phyloP scores from a whole-genome alignment of 495 filamentous ascomycete genomes.

The Glutinoglossum americanum region DNA sequence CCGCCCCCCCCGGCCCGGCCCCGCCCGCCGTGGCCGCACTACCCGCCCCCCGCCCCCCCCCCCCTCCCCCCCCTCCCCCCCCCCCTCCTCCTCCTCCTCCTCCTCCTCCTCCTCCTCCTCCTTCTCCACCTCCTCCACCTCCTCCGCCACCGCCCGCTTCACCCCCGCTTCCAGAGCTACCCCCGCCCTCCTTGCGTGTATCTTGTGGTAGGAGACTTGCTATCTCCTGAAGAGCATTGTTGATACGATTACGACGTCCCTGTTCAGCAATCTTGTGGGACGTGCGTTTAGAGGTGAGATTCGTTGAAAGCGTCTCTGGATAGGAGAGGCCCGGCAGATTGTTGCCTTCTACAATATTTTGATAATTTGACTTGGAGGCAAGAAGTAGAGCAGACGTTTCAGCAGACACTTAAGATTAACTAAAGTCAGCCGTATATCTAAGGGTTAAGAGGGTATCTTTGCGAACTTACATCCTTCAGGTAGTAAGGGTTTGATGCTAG shows the following conservation, averaged over 20 bases:
- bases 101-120: too few relatives aligned
- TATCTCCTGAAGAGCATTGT: conserved; percentile 81
- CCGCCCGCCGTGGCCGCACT: too few relatives aligned
- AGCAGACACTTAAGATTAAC: conserved; percentile 18
- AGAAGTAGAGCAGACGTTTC: conserved; percentile 68
- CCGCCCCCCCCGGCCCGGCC: too few relatives aligned
- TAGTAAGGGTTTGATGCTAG: conserved; percentile 77
- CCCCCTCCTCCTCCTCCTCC: too few relatives aligned
- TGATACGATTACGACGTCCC: conserved; percentile 85
- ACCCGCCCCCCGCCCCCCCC: too few relatives aligned
- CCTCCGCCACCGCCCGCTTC: conserved; percentile 17
- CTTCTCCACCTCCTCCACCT: conserved; percentile 10
- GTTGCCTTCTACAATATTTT: conserved; percentile 88
- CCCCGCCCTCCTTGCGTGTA: conserved; percentile 1
- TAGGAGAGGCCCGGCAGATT: conserved; percentile 77
- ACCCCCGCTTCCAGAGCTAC: conserved; percentile 15
- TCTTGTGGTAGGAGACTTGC: conserved; percentile 50
- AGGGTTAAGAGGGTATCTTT: conserved; percentile 1
- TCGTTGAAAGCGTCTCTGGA: conserved; percentile 73
- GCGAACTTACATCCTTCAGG: conserved; percentile 44
- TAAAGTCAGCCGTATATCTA: conserved; percentile 6
- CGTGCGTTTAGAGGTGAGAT: conserved; percentile 86
- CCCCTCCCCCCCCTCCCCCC: too few relatives aligned
- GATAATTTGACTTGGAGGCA: conserved; percentile 90
- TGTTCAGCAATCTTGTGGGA: conserved; percentile 97